Evolutionary conservation across 768 basidiomycete genomes (phyloP).

Genomic region (Grammothele lineata): DNA sequence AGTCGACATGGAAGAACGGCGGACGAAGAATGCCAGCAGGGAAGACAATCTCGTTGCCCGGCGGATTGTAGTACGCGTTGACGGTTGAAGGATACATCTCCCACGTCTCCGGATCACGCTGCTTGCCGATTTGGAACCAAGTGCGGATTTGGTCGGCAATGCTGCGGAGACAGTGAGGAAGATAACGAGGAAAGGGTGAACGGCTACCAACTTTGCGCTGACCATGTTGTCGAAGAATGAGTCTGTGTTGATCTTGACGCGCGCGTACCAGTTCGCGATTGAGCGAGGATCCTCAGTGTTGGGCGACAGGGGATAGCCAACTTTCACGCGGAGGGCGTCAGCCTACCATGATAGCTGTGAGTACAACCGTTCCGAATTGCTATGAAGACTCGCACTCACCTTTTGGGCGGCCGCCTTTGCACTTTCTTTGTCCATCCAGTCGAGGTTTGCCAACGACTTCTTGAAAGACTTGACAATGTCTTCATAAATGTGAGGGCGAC

Average conservation of each 20-base stretch:
- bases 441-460: constrained; percentile 60
- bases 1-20: constrained; percentile 82
- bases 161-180: constrained; percentile 30
- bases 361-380: too few species aligned
- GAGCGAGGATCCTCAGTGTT: constrained; percentile 69
- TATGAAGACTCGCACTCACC: constrained; percentile 34
- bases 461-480: constrained; percentile 85
- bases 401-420: constrained; percentile 82
- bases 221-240: constrained; percentile 87
- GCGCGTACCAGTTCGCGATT: constrained; percentile 68
- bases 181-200: constrained; percentile 3
- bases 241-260: constrained; percentile 57
- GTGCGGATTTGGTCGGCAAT: constrained; percentile 56
- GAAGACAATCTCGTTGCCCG: constrained; percentile 93
- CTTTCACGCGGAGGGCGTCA: constrained; percentile 79
- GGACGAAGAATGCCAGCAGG: constrained; percentile 93
- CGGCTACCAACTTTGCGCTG: constrained; percentile 44
- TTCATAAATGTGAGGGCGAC: constrained; percentile 16
- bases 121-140: constrained; percentile 73
- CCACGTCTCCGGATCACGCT: constrained; percentile 72
- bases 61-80: constrained; percentile 86
- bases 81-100: constrained; percentile 86
- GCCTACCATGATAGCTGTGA: constrained; percentile 42
- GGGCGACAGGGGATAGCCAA: constrained; percentile 89
- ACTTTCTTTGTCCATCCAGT: constrained; percentile 91